A percentile compares a stretch with the other conserved stretches of the same genome.
Evolutionary conservation across 1,139 yeast genomes (phyloP).

Genomic region (Kodamaea suecica): DNA sequence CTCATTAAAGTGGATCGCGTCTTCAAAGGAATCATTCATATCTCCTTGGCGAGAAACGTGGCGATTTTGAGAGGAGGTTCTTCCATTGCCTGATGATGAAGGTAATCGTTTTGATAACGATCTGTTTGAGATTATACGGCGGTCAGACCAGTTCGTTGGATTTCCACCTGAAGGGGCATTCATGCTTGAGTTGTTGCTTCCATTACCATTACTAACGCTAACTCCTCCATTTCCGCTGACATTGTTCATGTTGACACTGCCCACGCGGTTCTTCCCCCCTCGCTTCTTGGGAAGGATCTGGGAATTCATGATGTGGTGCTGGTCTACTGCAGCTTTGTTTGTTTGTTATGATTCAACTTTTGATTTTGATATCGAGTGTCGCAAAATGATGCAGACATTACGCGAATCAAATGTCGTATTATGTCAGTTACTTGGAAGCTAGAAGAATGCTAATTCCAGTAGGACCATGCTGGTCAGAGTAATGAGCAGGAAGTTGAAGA

Average conservation of each 20-base stretch:
- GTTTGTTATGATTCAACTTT: too few relatives aligned
- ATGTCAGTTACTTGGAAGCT: too few relatives aligned
- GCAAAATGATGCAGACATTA: too few relatives aligned
- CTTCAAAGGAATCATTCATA: slow-evolving; percentile 29
- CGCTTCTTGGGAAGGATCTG: slow-evolving; percentile 17
- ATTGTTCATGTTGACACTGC: slow-evolving; percentile 3
- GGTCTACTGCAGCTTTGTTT: background rate
- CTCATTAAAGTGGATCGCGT: slow-evolving; percentile 44
- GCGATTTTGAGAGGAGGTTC: slow-evolving; percentile 1
- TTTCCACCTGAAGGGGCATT: background rate
- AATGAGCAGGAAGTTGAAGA: too few relatives aligned
- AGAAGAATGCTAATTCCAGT: too few relatives aligned
- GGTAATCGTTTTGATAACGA: slow-evolving; percentile 12
- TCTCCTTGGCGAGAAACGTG: background rate
- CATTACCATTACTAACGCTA: slow-evolving; percentile 2
- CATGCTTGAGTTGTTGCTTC: slow-evolving; percentile 1
- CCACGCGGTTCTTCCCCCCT: slow-evolving; percentile 1
- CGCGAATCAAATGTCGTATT: too few relatives aligned
- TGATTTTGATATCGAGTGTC: too few relatives aligned
- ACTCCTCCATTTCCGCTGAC: too few relatives aligned
- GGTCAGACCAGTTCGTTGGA: slow-evolving; percentile 2
- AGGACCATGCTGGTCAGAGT: too few relatives aligned
- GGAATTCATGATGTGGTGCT: slow-evolving; percentile 10
- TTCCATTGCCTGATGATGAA: slow-evolving; percentile 5
- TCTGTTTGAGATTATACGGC: slow-evolving; percentile 14